Evolutionary conservation across 139 green algal genomes (phyloP), one percentile per base, ranked within the genome.

Genomic region (Desmodesmus armatus): DNA sequence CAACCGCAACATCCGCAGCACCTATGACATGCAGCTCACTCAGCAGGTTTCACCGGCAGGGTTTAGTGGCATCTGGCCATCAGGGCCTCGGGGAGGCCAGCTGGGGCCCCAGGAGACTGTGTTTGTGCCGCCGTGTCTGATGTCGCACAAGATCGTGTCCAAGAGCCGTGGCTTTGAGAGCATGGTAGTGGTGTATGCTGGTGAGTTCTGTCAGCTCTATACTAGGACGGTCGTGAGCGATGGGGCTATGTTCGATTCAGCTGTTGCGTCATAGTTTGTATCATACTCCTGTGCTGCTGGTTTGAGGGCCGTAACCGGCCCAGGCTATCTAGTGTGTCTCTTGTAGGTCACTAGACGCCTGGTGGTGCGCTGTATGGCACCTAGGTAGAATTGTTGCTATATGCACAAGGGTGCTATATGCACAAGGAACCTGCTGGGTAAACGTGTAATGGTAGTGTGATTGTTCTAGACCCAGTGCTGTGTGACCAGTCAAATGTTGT

Each of bases 161-260:
- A 7, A 41, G 39, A 65, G 41, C 5, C 43, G 49, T 19, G 76
- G 76, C 25, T 72, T 41, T 13, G 76, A 82, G 76, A 53, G 31
- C 17, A 67, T 82, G 47, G 76, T 82, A 37, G 41, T 82, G n/a
- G 76, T 82, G 76, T 82, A 82, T 29, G 76, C 76, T 6, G 76
- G 60, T 69, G 60, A 29, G 60, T 17, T 29, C 11, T 37, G 25
- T 9, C 13, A 33, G 5, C 11, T 33, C 11, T 69, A 33, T 69
- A 17, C 60, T 37, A 9, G 47, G 47, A 7, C 9, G 47, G 13
- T 55, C 13, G 47, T 7, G 47, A 55, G 47, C 47, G 13, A 13
- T 55, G 47, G 7, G 47, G 47, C 9, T 55, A 13, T 55, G 47
- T 55, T 7, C 47, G 47, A 13, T 55, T 21, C 47, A 55, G 47